These are phyloP conservation scores for Incumbomyces lentus DNA, from an alignment of 2,329 filamentous ascomycete genomes.

Conservation along the genomic window DNA sequence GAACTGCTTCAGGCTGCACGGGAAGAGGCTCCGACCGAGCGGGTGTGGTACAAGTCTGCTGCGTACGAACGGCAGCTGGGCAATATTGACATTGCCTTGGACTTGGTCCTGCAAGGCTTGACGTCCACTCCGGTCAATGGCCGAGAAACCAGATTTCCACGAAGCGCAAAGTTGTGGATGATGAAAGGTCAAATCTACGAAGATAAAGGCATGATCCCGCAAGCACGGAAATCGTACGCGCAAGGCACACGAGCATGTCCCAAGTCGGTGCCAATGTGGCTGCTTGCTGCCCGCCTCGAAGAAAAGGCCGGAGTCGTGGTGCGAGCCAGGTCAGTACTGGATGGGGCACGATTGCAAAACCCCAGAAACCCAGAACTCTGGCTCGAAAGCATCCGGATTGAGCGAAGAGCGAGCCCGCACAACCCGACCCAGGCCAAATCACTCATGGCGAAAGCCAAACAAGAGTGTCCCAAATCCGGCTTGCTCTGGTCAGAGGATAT, in stretches of 20 bases:
- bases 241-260: conserved; percentile 81
- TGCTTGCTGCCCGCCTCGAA: conserved; percentile 79
- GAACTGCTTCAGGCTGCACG: conserved; percentile 73
- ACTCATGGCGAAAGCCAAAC: conserved; percentile 84
- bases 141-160: conserved; percentile 67
- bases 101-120: conserved; percentile 69
- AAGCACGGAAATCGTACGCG: conserved; percentile 81
- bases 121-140: conserved; percentile 17
- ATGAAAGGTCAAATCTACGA: conserved; percentile 98
- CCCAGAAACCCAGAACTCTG: conserved; percentile 78
- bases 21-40: conserved; percentile 82
- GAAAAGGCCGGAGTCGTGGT: conserved; percentile 73
- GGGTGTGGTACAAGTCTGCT: conserved; percentile 94
- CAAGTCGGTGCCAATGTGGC: conserved; percentile 75
- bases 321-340: conserved; percentile 87
- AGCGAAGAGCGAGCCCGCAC: conserved; percentile 60
- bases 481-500: conserved; percentile 90
- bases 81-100: conserved; percentile 68
- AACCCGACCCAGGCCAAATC: conserved; percentile 77
- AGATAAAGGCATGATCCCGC: conserved; percentile 62
- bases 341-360: conserved; percentile 77
- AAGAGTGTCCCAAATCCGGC: conserved; percentile 80
- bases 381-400: conserved; percentile 87
- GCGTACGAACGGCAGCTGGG: conserved; percentile 82
- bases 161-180: conserved; percentile 87